Percentiles rank a stretch among this genome's conserved stretches.
Conservation (phyloP, 257 asterid genomes). For the Asclepias syriaca region DNA sequence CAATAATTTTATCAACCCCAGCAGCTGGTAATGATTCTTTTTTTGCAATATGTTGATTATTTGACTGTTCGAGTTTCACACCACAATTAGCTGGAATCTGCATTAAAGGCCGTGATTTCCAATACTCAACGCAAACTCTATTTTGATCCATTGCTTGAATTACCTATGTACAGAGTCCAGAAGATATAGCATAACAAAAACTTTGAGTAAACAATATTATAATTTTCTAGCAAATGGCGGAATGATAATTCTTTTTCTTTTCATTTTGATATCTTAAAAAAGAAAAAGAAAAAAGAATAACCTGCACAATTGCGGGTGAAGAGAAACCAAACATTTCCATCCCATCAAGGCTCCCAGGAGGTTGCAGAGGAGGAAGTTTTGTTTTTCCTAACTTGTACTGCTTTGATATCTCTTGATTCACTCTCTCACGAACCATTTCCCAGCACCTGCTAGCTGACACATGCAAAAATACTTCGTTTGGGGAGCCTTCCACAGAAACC, state of each 20-base stretch:
- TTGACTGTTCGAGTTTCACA: constrained; percentile 40
- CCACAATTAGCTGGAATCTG: constrained; percentile 49
- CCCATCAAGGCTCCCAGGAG: constrained; percentile 96
- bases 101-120: constrained; percentile 86
- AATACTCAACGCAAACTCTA: constrained; percentile 57
- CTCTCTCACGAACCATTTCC: constrained; percentile 94
- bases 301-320: constrained; percentile 90
- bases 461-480: constrained; percentile 73
- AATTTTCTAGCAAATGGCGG: not conserved
- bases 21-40: constrained; percentile 18
- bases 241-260: not conserved
- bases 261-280: too few relatives aligned
- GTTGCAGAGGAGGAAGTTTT: constrained; percentile 91
- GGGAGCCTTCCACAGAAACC: constrained; percentile 75
- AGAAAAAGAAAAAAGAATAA: constrained; percentile 1
- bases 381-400: constrained; percentile 72
- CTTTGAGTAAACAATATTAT: not conserved
- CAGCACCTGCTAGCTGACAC: constrained; percentile 77
- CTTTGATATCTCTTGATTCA: constrained; percentile 73
- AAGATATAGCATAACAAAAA: not conserved
- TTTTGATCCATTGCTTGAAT: constrained; percentile 78
- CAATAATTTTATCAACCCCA: constrained; percentile 37
- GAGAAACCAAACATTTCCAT: constrained; percentile 96
- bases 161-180: constrained; percentile 36
- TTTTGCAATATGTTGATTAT: constrained; percentile 27